These are phyloP conservation scores for Leishmania tarentolae DNA, from an alignment of 208 protist species.

Conservation along the genomic window DNA sequence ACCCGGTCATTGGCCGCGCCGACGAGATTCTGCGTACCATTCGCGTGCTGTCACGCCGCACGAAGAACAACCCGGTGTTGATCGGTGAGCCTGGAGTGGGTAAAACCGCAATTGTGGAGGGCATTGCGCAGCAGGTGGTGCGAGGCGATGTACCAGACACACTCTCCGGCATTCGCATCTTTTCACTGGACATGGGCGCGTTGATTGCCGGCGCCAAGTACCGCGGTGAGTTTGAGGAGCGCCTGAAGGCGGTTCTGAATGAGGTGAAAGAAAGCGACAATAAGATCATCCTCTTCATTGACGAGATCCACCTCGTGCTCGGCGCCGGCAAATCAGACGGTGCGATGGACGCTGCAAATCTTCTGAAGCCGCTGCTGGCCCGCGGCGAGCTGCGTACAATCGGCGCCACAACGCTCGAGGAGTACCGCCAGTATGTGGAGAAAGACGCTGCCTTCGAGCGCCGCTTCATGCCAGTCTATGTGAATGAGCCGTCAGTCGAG, in stretches of 20 bases:
- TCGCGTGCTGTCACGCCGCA: conserved; percentile 96
- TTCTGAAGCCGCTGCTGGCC: conserved; percentile 99
- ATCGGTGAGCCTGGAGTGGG: conserved; percentile 97
- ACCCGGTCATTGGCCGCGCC: conserved; percentile 99
- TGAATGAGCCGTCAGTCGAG: conserved; percentile 96
- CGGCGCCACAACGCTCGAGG: conserved; percentile 98
- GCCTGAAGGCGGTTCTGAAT: conserved; percentile 98
- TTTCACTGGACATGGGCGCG: conserved; percentile 97
- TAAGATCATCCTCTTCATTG: conserved; percentile 99
- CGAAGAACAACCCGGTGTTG: conserved; percentile 99
- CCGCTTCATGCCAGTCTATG: conserved; percentile 98
- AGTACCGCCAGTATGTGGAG: conserved; percentile 98
- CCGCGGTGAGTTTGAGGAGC: conserved; percentile 99
- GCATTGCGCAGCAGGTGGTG: conserved; percentile 93
- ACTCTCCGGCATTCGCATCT: conserved; percentile 84
- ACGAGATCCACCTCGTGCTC: conserved; percentile 99
- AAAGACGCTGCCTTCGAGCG: conserved; percentile 99
- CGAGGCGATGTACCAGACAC: conserved; percentile 93
- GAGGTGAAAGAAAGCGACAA: conserved; percentile 96
- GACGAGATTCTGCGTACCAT: conserved; percentile 99
- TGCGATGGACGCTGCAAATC: conserved; percentile 98
- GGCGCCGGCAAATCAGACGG: conserved; percentile 96
- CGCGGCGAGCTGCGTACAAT: conserved; percentile 97
- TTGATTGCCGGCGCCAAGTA: conserved; percentile 99
- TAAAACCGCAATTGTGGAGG: conserved; percentile 95